Base-by-base conservation (phyloP, 2,329 filamentous ascomycete species). In the Colletotrichum incanum region DNA sequence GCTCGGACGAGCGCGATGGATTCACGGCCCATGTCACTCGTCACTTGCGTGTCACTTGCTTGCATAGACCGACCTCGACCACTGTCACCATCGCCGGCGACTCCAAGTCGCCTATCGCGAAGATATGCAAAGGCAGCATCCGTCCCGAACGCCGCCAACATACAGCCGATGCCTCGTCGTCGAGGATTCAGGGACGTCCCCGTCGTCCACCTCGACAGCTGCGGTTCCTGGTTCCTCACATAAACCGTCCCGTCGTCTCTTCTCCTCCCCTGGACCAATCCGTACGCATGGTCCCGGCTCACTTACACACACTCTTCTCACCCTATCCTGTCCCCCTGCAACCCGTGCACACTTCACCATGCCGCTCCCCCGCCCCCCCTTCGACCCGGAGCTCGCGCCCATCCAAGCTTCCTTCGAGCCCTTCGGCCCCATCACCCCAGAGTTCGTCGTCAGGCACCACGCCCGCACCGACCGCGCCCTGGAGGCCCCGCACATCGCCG, bases 311-410 rank as follows among this genome's bases (percentile, higher is more conserved):
- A 26, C 49, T 0, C 47, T 52, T 1, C 11, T 18, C 23, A 52
- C 28, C 49, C n/a, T 52, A 52, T 8, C 23, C 0, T 16, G 28
- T 52, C 49, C 49, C 49, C 28, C 49, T 52, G 14, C 49, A 23
- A 8, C 1, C 49, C 23, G n/a, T 52, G 0, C 18, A 52, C 49
- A 8, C 23, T 18, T 26, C 23, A 68, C 43, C 12, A 73, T 66
- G 67, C 52, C 39, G 16, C 28, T 47, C 45, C 63, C 65, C 28
- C 76, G 74, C 28, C 74, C 74, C 7, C 73, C 76, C 5, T 77
- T 74, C 58, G 76, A 76, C 67, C 67, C 75, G n/a, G 73, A 74
- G 68, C 72, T 77, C 26, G 73, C 71, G 5, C 71, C 73, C 31
- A 67, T 72, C 41, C 72, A 75, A 18, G 69, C 72, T 20, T 50